A percentile compares a stretch with the other conserved stretches of the same genome.
These are phyloP conservation scores for Daldinia caldariorum DNA, from an alignment of 495 filamentous ascomycete genomes.

Conservation along the genomic window DNA sequence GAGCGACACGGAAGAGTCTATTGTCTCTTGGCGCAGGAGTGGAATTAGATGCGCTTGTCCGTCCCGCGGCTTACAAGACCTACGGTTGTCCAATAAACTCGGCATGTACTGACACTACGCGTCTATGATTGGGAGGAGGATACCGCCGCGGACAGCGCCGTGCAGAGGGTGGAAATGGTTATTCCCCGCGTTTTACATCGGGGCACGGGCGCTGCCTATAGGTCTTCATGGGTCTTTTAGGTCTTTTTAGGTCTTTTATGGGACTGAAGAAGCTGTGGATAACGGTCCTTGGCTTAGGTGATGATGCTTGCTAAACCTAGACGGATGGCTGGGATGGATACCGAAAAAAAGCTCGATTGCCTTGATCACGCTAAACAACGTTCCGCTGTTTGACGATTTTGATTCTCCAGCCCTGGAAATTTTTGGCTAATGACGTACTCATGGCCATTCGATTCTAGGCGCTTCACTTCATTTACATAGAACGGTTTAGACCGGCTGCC, in stretches of 20 bases:
- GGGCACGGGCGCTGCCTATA: slow-evolving; percentile 13
- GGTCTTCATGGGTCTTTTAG: not conserved
- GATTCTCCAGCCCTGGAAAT: not conserved
- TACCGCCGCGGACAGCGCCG: slow-evolving; percentile 34
- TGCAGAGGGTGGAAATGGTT: slow-evolving; percentile 22
- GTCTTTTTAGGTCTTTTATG: too few relatives aligned
- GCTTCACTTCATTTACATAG: not conserved
- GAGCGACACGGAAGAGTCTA: not conserved
- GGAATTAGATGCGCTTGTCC: slow-evolving; percentile 26
- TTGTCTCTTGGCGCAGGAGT: slow-evolving; percentile 28
- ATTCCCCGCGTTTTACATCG: slow-evolving; percentile 36
- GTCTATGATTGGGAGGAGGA: slow-evolving; percentile 38
- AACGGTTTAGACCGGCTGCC: too few relatives aligned
- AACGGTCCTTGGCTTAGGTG: not conserved
- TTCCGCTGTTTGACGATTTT: slow-evolving; percentile 15
- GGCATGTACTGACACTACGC: slow-evolving; percentile 4
- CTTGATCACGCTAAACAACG: slow-evolving; percentile 14
- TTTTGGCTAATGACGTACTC: slow-evolving; percentile 30
- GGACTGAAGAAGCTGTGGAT: too few relatives aligned
- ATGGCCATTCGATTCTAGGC: slow-evolving; percentile 10
- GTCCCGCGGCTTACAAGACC: slow-evolving; percentile 22
- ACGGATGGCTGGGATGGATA: slow-evolving; percentile 10
- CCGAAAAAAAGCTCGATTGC: slow-evolving; percentile 19
- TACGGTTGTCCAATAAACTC: slow-evolving; percentile 26
- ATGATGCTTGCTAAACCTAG: not conserved